phyloP scores from a whole-genome alignment of 2,329 filamentous ascomycete genomes.

The Rhinocladiella similis region DNA sequence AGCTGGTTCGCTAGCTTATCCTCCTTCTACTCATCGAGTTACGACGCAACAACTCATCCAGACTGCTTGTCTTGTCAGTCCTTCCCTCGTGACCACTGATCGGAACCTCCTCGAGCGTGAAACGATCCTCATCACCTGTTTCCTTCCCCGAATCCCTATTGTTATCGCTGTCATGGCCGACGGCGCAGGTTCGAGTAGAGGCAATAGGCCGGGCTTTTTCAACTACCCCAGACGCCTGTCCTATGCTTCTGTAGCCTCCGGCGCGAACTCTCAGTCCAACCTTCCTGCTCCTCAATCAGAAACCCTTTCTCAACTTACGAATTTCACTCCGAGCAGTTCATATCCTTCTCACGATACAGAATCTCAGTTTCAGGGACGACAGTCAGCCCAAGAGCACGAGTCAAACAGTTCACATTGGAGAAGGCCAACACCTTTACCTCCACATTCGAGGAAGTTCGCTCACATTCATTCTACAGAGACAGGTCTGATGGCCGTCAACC shows the following conservation, averaged over 20 bases:
- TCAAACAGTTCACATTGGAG: conserved; percentile 47
- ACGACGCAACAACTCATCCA: background rate
- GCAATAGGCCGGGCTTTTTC: conserved; percentile 14
- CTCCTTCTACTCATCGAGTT: conserved; percentile 2
- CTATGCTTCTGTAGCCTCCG: conserved; percentile 62
- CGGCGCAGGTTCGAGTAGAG: conserved; percentile 17
- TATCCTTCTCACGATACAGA: conserved; percentile 38
- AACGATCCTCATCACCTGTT: background rate
- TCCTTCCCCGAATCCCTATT: background rate
- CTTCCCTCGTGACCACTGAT: conserved; percentile 13
- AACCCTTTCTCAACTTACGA: conserved; percentile 34
- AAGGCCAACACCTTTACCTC: conserved; percentile 43
- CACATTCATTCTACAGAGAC: conserved; percentile 31
- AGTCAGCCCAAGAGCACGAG: conserved; percentile 49
- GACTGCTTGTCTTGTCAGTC: conserved; percentile 1
- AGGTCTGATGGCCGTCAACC: conserved; percentile 36
- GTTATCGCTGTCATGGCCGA: conserved; percentile 14
- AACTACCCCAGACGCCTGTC: conserved; percentile 52
- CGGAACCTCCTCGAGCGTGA: background rate
- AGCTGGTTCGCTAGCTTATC: conserved; percentile 3
- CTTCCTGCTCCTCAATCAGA: conserved; percentile 43
- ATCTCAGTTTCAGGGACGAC: conserved; percentile 34
- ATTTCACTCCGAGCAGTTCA: conserved; percentile 35
- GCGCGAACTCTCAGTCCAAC: conserved; percentile 41
- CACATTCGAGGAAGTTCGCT: conserved; percentile 51